Evolutionary conservation across 1,139 yeast species (phyloP), one percentile per base, ranked within the genome.

Genomic region (Hansenula lynferdii): DNA sequence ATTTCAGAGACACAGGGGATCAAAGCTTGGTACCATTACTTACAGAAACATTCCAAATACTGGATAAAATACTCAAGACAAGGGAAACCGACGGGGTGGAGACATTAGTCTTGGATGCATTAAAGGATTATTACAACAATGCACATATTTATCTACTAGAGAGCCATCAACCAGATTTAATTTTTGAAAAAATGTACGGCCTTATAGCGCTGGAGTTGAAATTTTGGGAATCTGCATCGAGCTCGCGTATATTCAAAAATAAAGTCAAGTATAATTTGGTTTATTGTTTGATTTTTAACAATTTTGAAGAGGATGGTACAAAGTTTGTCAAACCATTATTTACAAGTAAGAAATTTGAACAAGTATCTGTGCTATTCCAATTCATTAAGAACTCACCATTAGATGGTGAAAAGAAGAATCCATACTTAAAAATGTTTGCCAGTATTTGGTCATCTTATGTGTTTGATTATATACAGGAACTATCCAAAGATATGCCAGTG

Each of bases 361-460:
- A 39, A 4, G 11, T 45, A n/a, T 26, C 37, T 8, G 33, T 15
- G 4, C 28, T 48, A 3, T 46, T 38, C 37, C 27, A 36, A 15
- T 46, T 46, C 23, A 39, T 49, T 12, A 31, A 38, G 19, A 25
- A 40, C 27, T 30, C 40, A 10, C 24, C 37, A 2, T 24, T 25
- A 12, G 29, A 36, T 19, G 12, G 19, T 3, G 29, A 25, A 18
- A 11, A 14, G 11, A 20, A 15, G 5, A n/a, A n/a, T n/a, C n/a
- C n/a, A n/a, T 19, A 27, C 18, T 27, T 32, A 14, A 34, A 17
- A 11, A 19, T 10, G 1, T 36, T 49, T 22, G 19, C 40, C 0
- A 16, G 28, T 1, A 32, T 31, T 24, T 51, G 54, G 54, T 28
- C 36, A 9, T 19, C 22, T 2, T 50, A 42, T 20, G 27, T 50